These are phyloP conservation scores for Dendryphion nanum DNA, from an alignment of 2,329 filamentous ascomycete genomes.

Conservation along the genomic window DNA sequence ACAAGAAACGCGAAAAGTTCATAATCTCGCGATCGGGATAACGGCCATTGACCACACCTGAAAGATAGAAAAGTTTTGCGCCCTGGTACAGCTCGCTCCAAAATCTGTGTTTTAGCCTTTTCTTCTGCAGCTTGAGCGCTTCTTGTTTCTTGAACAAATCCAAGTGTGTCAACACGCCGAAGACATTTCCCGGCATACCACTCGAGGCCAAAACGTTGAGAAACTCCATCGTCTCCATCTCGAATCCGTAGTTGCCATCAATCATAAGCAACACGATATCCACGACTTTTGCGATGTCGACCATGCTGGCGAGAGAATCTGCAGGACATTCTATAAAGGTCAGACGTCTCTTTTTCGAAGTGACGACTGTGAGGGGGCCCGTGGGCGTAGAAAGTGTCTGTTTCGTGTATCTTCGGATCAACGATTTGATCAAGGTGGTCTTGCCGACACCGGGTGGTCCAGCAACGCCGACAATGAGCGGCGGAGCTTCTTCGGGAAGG, in stretches of 20 bases:
- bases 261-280: slow-evolving; percentile 98
- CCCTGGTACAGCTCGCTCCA: slow-evolving; percentile 98
- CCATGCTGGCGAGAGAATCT: slow-evolving; percentile 90
- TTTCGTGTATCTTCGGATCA: slow-evolving; percentile 92
- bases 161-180: slow-evolving; percentile 93
- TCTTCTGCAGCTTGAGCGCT: slow-evolving; percentile 89
- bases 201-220: slow-evolving; percentile 89
- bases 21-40: slow-evolving; percentile 97
- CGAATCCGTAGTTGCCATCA: slow-evolving; percentile 96
- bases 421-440: slow-evolving; percentile 90
- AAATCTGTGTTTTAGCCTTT: slow-evolving; percentile 89
- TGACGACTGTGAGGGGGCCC: slow-evolving; percentile 93
- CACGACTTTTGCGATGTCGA: slow-evolving; percentile 94
- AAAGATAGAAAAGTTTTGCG: slow-evolving; percentile 94
- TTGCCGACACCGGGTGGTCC: slow-evolving; percentile 93
- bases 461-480: slow-evolving; percentile 88
- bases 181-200: slow-evolving; percentile 98
- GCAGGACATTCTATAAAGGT: slow-evolving; percentile 97
- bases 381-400: slow-evolving; percentile 87
- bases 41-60: slow-evolving; percentile 91
- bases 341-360: slow-evolving; percentile 89
- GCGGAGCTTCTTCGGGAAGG: slow-evolving; percentile 90
- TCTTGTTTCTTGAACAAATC: slow-evolving; percentile 95
- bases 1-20: slow-evolving; percentile 91
- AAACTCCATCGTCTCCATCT: slow-evolving; percentile 99